Base-by-base conservation (phyloP, 164 flowering plant genomes). In the Vitis riparia region DNA sequence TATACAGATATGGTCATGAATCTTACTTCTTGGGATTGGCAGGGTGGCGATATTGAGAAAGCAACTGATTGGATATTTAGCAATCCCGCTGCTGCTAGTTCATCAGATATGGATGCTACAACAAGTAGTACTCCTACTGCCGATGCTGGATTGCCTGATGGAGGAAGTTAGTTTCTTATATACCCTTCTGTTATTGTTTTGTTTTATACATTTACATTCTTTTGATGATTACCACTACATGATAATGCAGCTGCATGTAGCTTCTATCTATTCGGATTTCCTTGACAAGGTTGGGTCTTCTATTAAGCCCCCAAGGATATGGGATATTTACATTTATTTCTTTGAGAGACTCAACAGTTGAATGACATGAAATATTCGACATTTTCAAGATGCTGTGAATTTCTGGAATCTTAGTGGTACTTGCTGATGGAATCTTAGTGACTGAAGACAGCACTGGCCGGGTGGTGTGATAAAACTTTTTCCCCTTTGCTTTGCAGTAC, bases 51-150 rank as follows among this genome's bases (percentile, higher is more conserved):
- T 75, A 87, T 96, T 73, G 97, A 86, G 82, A 93, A 83, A 78
- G 99, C 99, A 49, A 89, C 98, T 56, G 97, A 93, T 66, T 96
- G 97, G 97, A 91, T 96, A 81, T 93, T 96, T 73, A 91, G 79
- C 77, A 83, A 86, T 55, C 93, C 90, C 6, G 83, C 79, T 73
- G 79, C 80, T 55, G 75, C 90, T 70, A 79, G 60, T 53, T 58
- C 87, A 55, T 76, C 87, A 0, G 85, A 82, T 50, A 83, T 87
- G 91, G 93, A 89, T 77, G 82, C 87, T 62, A 70, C 95, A 17
- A 17, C 17, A 53, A 82, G 83, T 76, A 30, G 72, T 52, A 62
- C 74, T 16, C 59, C 83, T 56, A 47, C 73, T 70, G 76, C 55
- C 58, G 89, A 86, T 52, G 72, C 84, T 63, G 85, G 71, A 44